Conservation (phyloP, 352 stramenopile species). For the Phytophthora idaei region DNA sequence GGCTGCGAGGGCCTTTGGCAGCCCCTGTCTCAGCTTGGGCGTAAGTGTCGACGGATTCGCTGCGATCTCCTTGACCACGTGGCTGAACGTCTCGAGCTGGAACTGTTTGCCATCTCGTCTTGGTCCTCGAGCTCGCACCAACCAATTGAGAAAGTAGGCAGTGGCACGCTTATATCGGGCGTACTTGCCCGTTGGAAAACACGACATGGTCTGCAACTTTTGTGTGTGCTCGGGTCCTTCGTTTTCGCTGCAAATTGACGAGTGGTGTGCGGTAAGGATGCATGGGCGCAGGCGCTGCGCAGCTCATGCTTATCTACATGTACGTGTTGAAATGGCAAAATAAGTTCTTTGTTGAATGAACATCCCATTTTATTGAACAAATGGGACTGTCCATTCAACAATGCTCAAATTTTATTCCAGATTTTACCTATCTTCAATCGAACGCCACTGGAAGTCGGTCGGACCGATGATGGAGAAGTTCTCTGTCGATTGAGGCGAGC, state of each 20-base stretch:
- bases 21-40: conserved; percentile 2
- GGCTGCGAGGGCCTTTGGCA: conserved; percentile 23
- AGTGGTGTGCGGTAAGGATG: background rate
- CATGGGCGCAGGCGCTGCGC: too few species aligned
- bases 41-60: conserved; percentile 8
- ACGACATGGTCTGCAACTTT: background rate
- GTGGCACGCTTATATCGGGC: conserved; percentile 16
- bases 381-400: too few species aligned
- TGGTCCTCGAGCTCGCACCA: background rate
- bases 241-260: background rate
- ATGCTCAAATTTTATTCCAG: background rate
- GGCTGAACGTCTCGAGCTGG: background rate
- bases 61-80: conserved; percentile 14
- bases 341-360: too few species aligned
- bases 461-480: too few species aligned
- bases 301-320: too few species aligned
- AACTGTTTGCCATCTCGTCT: background rate
- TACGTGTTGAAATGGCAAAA: too few species aligned
- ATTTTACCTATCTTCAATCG: too few species aligned
- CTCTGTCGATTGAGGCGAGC: too few species aligned
- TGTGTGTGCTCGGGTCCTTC: background rate
- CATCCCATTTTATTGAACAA: too few species aligned
- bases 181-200: conserved; percentile 10
- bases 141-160: conserved; percentile 8
- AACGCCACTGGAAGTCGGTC: too few species aligned